Base-by-base conservation (phyloP, 2,329 filamentous ascomycete genomes). In the Tolypocladium nubicola region DNA sequence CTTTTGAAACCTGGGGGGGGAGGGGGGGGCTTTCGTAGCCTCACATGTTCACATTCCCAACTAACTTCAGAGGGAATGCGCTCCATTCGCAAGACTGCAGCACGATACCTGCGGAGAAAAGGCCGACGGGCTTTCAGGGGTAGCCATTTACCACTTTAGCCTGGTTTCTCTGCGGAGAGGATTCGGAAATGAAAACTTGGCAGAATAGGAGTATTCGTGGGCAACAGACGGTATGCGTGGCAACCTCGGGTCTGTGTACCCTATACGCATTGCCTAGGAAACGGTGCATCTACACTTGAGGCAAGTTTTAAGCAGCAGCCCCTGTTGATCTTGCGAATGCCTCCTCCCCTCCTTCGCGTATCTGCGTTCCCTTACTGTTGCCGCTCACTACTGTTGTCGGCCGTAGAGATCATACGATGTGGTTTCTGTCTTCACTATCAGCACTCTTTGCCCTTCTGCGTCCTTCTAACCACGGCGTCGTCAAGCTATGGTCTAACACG, bases 71-170 rank as follows among this genome's bases (percentile, higher is more conserved):
- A 9, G 14, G 47, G 47, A 50, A 50, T 35, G 47, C 5, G 13
- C 4, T n/a, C 9, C 47, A 50, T 50, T 50, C 10, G 47, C 47
- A 50, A 11, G n/a, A 4, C 16, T 49, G 19, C 19, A 21, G 43
- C 23, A 45, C 10, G 40, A 9, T n/a, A 26, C 7, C 1, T 23
- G 41, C 9, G 4, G n/a, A 43, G 13, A 4, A 13, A 26, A 4
- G 16, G 2, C 4, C 9, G 4, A 5, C 0, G 3, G 19, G 16
- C 11, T 26, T 6, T n/a, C 26, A 2, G 6, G 38, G 14, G 3
- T 16, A 33, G 30, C 30, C 9, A 16, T 19, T 30, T 1, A 30
- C 35, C 4, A 11, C 4, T 13, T 14, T 1, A 37, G 2, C 30
- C 16, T n/a, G 19, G 1, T 14, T 35, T 9, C 16, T 11, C 7